Conservation (phyloP, 2,329 filamentous ascomycete genomes). For the Calonectria multiphialidica region DNA sequence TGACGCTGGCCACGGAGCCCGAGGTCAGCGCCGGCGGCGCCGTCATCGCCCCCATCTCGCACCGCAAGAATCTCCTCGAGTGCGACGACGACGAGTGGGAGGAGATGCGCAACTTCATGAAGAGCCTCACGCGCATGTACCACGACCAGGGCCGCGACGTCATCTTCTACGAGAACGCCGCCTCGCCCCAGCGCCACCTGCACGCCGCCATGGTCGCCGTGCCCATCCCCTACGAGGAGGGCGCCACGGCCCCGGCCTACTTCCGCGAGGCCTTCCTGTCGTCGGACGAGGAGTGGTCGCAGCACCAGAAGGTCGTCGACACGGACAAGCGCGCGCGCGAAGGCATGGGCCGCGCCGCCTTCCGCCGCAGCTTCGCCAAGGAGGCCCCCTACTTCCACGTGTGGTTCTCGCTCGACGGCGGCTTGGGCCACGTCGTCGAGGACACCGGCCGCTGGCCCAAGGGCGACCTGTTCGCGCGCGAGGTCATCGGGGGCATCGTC, state of each 20-base stretch:
- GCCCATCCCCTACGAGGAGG: slow-evolving; percentile 91
- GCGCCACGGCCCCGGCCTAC: slow-evolving; percentile 91
- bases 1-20: slow-evolving; percentile 91
- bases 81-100: slow-evolving; percentile 99
- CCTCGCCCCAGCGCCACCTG: slow-evolving; percentile 78
- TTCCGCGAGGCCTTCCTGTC: slow-evolving; percentile 94
- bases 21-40: slow-evolving; percentile 87
- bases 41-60: slow-evolving; percentile 89
- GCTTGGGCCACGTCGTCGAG: slow-evolving; percentile 92
- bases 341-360: slow-evolving; percentile 81
- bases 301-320: slow-evolving; percentile 95
- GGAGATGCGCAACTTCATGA: slow-evolving; percentile 99
- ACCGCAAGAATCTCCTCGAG: slow-evolving; percentile 91
- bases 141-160: slow-evolving; percentile 93
- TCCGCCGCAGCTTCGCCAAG: slow-evolving; percentile 85
- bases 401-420: slow-evolving; percentile 94
- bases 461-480: slow-evolving; percentile 92
- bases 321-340: slow-evolving; percentile 75
- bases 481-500: slow-evolving; percentile 92
- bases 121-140: slow-evolving; percentile 92
- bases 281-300: slow-evolving; percentile 92
- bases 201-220: slow-evolving; percentile 91
- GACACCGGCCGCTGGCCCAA: slow-evolving; percentile 87
- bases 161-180: slow-evolving; percentile 98
- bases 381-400: slow-evolving; percentile 99